Base-by-base conservation (phyloP, 1,139 yeast species). In the Kodamaea derodonti region DNA sequence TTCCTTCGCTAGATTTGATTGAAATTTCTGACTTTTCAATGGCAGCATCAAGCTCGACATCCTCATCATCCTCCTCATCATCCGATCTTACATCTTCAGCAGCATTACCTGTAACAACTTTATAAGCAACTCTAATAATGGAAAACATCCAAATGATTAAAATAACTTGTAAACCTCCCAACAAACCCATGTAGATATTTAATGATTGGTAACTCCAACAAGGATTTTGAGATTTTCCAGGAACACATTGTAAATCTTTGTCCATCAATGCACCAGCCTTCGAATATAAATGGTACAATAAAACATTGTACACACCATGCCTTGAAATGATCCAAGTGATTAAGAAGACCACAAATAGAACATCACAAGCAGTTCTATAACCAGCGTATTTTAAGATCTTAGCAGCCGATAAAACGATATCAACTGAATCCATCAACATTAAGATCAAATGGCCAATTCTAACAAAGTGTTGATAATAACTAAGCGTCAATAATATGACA, bases 31-130 rank as follows among this genome's bases (percentile, higher is more conserved):
- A 18, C 9, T 18, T 9, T 18, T 18, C 22, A 7, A 18, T 18
- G 6, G 22, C 6, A 9, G 22, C 22, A 18, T 18, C 9, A 18
- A 7, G 9, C 9, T 18, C 22, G 9, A 18, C 22, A 7, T 9
- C 22, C 22, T 18, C 22, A 18, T 18, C 22, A 13, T 59, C 67
- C 16, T 62, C 55, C 34, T 77, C 84, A 31, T 83, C 92, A 45
- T 76, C 85, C 51, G 86, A 90, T 54, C 95, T 78, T 46, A 95
- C 82, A 40, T 83, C 84, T 55, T 88, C 96, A 33, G 87, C 94
- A 24, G 80, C 78, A 14, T 64, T 69, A 4, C 97, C 97, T 6
- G 71, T 66, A 23, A 86, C 45, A 16, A 87, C 94, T 51, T 72
- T 78, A 40, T 70, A 60, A 14, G 85, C 86, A 20, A 87, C 94